These are phyloP conservation scores for Carallia pectinifolia DNA, from an alignment of 345 rosid genomes.

Conservation along the genomic window DNA sequence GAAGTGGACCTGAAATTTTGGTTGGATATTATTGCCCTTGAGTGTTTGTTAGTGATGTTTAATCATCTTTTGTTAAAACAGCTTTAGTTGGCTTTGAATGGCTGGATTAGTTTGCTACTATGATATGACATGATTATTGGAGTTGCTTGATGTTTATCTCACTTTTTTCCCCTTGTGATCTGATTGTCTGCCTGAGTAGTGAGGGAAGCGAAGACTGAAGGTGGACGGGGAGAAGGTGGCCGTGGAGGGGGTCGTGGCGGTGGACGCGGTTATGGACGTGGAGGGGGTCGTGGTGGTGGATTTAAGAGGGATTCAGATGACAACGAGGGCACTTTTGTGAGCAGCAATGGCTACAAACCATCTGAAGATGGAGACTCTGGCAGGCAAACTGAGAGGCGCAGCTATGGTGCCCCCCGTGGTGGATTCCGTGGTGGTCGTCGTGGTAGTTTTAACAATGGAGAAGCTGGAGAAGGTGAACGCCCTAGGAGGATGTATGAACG, in stretches of 20 bases:
- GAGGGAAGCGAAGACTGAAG: conserved; percentile 23
- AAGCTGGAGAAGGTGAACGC: conserved; percentile 23
- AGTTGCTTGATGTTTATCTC: background rate
- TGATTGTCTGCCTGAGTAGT: background rate
- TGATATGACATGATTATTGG: background rate
- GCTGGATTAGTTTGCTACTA: no score
- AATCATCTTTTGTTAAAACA: no score
- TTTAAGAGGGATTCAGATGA: conserved; percentile 15
- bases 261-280: conserved; percentile 10
- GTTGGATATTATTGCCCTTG: no score
- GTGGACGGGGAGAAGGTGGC: conserved; percentile 25
- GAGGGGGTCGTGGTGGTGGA: conserved; percentile 26
- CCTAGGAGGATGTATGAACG: conserved; percentile 23
- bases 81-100: no score
- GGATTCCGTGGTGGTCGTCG: conserved; percentile 26
- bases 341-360: conserved; percentile 9
- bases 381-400: conserved; percentile 22
- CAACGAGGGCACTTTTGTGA: conserved; percentile 11
- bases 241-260: conserved; percentile 20
- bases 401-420: conserved; percentile 23
- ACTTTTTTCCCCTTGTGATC: background rate
- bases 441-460: conserved; percentile 18
- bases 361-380: conserved; percentile 25
- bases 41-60: no score
- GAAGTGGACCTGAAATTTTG: no score